phyloP scores from a whole-genome alignment of 345 rosid genomes.

The Cardamine chenopodiifolia region DNA sequence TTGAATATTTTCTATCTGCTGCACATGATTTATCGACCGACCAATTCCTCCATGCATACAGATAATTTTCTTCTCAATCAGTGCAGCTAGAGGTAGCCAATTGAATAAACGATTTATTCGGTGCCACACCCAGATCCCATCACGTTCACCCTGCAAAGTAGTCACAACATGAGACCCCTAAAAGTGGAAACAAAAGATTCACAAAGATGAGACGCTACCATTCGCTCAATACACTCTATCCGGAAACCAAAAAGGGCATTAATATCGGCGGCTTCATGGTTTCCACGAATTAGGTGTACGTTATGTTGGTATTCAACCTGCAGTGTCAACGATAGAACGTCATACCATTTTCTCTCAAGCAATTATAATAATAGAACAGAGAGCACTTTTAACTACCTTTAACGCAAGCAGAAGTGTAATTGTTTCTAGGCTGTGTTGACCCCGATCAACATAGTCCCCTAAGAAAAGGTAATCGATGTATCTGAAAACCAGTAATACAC shows the following conservation, averaged over 20 bases:
- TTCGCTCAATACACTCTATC: conserved; percentile 96
- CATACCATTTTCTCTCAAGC: conserved; percentile 15
- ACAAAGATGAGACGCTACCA: conserved; percentile 56
- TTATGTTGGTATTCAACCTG: conserved; percentile 92
- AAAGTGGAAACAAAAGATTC: conserved; percentile 33
- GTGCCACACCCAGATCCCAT: conserved; percentile 99
- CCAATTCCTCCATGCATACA: conserved; percentile 99
- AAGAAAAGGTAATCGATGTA: conserved; percentile 97
- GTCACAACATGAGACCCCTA: conserved; percentile 34
- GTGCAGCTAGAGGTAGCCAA: conserved; percentile 96
- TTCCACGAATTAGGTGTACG: conserved; percentile 94
- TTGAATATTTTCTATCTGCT: conserved; percentile 92
- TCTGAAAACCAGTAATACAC: conserved; percentile 52
- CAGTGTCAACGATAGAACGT: conserved; percentile 34
- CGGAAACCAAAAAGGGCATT: conserved; percentile 99
- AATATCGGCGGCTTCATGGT: conserved; percentile 99
- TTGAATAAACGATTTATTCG: conserved; percentile 94
- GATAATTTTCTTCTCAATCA: conserved; percentile 92
- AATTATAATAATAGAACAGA: background rate
- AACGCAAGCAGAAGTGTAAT: conserved; percentile 90
- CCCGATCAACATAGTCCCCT: conserved; percentile 99
- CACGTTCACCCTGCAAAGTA: conserved; percentile 86
- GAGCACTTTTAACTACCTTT: conserved; percentile 60
- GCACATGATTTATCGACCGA: conserved; percentile 93
- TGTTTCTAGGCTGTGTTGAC: conserved; percentile 98